phyloP scores from a whole-genome alignment of 352 stramenopile genomes.

The Globisporangium perplexum region DNA sequence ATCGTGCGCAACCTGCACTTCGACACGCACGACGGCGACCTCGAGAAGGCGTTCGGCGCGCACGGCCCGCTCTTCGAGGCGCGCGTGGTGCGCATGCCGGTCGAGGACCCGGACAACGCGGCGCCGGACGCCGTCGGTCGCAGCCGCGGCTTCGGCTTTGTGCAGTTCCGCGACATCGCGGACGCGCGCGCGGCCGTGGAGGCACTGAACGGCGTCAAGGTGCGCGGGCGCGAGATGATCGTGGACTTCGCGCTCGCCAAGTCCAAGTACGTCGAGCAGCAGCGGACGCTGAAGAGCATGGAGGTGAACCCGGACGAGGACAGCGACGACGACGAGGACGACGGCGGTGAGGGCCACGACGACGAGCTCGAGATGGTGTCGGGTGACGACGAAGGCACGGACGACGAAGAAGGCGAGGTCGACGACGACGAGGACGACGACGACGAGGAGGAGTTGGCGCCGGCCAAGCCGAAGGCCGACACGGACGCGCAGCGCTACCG shows the following conservation, averaged over 20 bases:
- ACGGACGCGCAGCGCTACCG: conserved; percentile 73
- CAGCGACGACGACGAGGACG: conserved; percentile 36
- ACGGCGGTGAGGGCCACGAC: conserved; percentile 31
- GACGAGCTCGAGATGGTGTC: conserved; percentile 47
- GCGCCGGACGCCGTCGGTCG: conserved; percentile 38
- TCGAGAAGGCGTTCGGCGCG: conserved; percentile 65
- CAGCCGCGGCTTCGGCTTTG: conserved; percentile 80
- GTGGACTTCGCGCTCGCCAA: conserved; percentile 84
- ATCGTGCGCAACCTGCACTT: conserved; percentile 86
- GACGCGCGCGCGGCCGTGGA: conserved; percentile 63
- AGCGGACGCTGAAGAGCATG: conserved; percentile 35
- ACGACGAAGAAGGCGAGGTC: conserved; percentile 16
- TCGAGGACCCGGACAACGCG: conserved; percentile 36
- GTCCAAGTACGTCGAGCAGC: conserved; percentile 69
- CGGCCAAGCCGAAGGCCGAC: conserved; percentile 36
- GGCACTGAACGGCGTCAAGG: conserved; percentile 66
- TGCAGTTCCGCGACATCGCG: conserved; percentile 65
- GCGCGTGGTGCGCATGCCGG: conserved; percentile 64
- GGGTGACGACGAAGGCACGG: conserved; percentile 34
- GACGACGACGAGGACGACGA: conserved; percentile 20
- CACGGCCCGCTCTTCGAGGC: conserved; percentile 65
- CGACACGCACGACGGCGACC: conserved; percentile 63
- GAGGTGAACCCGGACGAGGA: conserved; percentile 20
- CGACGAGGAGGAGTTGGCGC: conserved; percentile 23
- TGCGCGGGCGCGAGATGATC: conserved; percentile 82